Percentiles rank a stretch among this genome's conserved stretches.
phyloP scores from a whole-genome alignment of 495 filamentous ascomycete genomes.

The Cercophora samala region DNA sequence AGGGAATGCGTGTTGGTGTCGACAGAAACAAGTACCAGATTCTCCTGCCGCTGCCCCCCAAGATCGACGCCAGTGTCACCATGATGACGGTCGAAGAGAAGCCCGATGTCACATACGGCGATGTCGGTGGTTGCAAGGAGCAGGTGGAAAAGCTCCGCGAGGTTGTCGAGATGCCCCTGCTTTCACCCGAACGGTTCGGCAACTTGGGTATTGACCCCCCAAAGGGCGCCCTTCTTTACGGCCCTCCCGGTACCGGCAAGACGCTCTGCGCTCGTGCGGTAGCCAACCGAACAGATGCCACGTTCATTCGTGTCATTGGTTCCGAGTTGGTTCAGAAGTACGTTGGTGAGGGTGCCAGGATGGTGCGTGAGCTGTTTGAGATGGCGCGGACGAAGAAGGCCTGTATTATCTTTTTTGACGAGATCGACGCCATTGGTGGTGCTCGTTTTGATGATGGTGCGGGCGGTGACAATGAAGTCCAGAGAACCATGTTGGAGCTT shows the following conservation, averaged over 20 bases:
- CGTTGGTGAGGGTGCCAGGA: slow-evolving; percentile 93
- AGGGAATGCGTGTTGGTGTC: slow-evolving; percentile 97
- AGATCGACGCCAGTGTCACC: slow-evolving; percentile 97
- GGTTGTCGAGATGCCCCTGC: slow-evolving; percentile 95
- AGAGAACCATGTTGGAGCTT: slow-evolving; percentile 96
- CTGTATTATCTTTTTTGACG: slow-evolving; percentile 99
- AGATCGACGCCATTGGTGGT: slow-evolving; percentile 96
- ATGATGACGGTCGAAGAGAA: slow-evolving; percentile 99
- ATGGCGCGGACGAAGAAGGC: slow-evolving; percentile 99
- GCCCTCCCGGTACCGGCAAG: slow-evolving; percentile 95
- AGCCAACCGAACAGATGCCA: slow-evolving; percentile 95
- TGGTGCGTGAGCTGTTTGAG: slow-evolving; percentile 98
- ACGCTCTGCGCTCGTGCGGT: slow-evolving; percentile 96
- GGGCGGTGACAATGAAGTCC: slow-evolving; percentile 98
- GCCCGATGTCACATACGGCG: slow-evolving; percentile 97
- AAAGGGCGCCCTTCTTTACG: slow-evolving; percentile 95
- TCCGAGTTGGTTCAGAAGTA: slow-evolving; percentile 98
- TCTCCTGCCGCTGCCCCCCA: slow-evolving; percentile 91
- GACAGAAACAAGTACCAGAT: slow-evolving; percentile 99
- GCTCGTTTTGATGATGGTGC: slow-evolving; percentile 98
- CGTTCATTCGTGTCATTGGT: slow-evolving; percentile 97
- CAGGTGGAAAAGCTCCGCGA: slow-evolving; percentile 98
- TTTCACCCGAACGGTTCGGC: slow-evolving; percentile 95
- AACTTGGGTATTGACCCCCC: slow-evolving; percentile 97
- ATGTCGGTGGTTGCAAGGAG: slow-evolving; percentile 98